phyloP scores from a whole-genome alignment of 2,329 filamentous ascomycete genomes.

The Sporothrix schenckii region DNA sequence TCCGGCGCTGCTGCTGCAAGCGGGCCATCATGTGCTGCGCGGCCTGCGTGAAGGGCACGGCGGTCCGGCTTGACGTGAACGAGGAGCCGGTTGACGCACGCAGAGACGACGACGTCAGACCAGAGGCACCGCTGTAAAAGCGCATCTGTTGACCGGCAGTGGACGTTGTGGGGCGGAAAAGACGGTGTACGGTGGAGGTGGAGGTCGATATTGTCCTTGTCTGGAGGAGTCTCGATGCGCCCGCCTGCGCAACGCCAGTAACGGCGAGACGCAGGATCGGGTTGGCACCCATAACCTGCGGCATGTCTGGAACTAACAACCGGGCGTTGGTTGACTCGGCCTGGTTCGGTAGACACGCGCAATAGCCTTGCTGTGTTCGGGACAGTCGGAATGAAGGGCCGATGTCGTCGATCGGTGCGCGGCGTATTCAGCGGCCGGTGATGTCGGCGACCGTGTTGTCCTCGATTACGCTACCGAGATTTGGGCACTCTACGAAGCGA shows the following conservation, averaged over 20 bases:
- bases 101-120: background rate
- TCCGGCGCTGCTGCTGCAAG: conserved; percentile 29
- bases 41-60: conserved; percentile 31
- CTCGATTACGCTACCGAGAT: background rate
- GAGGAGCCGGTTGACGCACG: background rate
- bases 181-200: background rate
- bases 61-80: conserved; percentile 19
- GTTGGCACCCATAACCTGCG: conserved; percentile 27
- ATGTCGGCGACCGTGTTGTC: conserved; percentile 7
- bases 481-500: conserved; percentile 44
- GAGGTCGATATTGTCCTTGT: conserved; percentile 13
- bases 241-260: background rate
- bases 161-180: conserved; percentile 19
- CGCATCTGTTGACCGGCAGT: conserved; percentile 22
- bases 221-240: conserved; percentile 24
- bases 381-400: conserved; percentile 39
- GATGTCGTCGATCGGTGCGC: background rate
- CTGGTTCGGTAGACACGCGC: background rate
- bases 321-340: conserved; percentile 37
- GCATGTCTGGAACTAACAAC: conserved; percentile 30
- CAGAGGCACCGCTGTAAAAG: conserved; percentile 29
- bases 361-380: conserved; percentile 39
- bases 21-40: conserved; percentile 21
- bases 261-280: conserved; percentile 26
- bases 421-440: background rate